Percentiles rank a stretch among this genome's conserved stretches.
Evolutionary conservation across 495 filamentous ascomycete genomes (phyloP).

Genomic region (Thermothielavioides terrestris): DNA sequence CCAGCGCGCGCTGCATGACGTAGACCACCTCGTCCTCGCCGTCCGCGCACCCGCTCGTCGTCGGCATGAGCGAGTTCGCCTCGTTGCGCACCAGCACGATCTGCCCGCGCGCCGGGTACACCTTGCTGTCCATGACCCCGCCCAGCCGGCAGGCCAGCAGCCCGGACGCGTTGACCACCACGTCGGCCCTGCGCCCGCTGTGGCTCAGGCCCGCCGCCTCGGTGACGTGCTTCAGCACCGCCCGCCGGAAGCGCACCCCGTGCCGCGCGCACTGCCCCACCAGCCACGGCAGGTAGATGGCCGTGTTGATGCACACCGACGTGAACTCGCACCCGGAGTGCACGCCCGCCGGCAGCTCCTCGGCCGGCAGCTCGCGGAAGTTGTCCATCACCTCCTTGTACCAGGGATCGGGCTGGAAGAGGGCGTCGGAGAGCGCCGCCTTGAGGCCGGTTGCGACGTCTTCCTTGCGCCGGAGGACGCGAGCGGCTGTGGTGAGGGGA

Average conservation of each 20-base stretch:
- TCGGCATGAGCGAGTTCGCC: slow-evolving; percentile 60
- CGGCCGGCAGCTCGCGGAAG: slow-evolving; percentile 48
- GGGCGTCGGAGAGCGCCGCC: slow-evolving; percentile 40
- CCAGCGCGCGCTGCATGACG: slow-evolving; percentile 83
- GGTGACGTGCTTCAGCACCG: slow-evolving; percentile 54
- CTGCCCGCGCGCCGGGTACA: slow-evolving; percentile 78
- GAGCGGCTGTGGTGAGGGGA: slow-evolving; percentile 28
- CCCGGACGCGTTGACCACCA: slow-evolving; percentile 85
- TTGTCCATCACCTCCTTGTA: slow-evolving; percentile 69
- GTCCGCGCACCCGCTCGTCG: slow-evolving; percentile 69
- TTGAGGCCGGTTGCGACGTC: slow-evolving; percentile 22
- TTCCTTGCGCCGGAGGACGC: slow-evolving; percentile 35
- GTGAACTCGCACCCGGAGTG: slow-evolving; percentile 65
- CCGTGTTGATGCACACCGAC: slow-evolving; percentile 85
- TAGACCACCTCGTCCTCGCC: slow-evolving; percentile 74
- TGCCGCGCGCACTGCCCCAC: slow-evolving; percentile 62
- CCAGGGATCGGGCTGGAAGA: slow-evolving; percentile 69
- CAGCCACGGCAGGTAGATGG: slow-evolving; percentile 80
- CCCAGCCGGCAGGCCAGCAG: slow-evolving; percentile 64
- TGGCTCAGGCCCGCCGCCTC: slow-evolving; percentile 62
- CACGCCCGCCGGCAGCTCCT: slow-evolving; percentile 50
- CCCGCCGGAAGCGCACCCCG: slow-evolving; percentile 58
- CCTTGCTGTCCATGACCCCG: slow-evolving; percentile 67
- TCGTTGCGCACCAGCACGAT: slow-evolving; percentile 83
- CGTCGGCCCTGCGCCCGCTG: slow-evolving; percentile 50